phyloP scores from a whole-genome alignment of 257 asterid genomes.

The Thymus mandschuricus region DNA sequence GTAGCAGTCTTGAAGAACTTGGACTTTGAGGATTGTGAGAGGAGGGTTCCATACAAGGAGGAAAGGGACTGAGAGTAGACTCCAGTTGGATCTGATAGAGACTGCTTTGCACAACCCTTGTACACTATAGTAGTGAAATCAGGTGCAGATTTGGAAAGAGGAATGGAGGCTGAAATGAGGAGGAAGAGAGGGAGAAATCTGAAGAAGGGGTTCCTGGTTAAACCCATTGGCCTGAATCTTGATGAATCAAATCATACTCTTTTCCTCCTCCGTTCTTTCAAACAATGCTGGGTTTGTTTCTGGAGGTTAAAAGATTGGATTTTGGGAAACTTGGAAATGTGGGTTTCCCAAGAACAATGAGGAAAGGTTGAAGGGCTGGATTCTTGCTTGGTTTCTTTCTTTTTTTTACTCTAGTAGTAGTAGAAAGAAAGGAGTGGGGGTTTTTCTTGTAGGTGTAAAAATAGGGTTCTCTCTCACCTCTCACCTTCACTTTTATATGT shows the following conservation, averaged over 20 bases:
- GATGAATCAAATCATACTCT: conserved; percentile 54
- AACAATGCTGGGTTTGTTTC: neutral
- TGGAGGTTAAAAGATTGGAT: conserved; percentile 34
- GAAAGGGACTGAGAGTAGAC: conserved; percentile 88
- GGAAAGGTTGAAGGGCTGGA: conserved; percentile 30
- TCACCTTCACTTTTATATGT: too few species aligned
- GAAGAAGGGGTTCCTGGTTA: conserved; percentile 45
- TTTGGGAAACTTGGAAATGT: conserved; percentile 35
- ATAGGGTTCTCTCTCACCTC: conserved; percentile 37
- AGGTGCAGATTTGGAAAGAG: conserved; percentile 59
- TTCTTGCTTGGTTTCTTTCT: conserved; percentile 36
- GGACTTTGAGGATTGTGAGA: conserved; percentile 84
- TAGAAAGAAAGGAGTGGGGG: conserved; percentile 29
- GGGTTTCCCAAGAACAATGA: conserved; percentile 36
- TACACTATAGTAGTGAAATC: conserved; percentile 73
- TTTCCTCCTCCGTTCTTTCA: neutral
- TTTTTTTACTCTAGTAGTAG: conserved; percentile 24
- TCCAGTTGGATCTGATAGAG: conserved; percentile 87
- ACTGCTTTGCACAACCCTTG: conserved; percentile 91
- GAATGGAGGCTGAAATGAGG: conserved; percentile 40
- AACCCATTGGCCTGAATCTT: conserved; percentile 59
- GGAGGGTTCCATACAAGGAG: conserved; percentile 75
- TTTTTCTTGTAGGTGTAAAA: conserved; percentile 33
- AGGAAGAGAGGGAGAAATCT: conserved; percentile 41
- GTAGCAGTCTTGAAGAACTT: conserved; percentile 73